phyloP scores from a whole-genome alignment of 805 yeast species.

The Kodamaea kakaduensis region DNA sequence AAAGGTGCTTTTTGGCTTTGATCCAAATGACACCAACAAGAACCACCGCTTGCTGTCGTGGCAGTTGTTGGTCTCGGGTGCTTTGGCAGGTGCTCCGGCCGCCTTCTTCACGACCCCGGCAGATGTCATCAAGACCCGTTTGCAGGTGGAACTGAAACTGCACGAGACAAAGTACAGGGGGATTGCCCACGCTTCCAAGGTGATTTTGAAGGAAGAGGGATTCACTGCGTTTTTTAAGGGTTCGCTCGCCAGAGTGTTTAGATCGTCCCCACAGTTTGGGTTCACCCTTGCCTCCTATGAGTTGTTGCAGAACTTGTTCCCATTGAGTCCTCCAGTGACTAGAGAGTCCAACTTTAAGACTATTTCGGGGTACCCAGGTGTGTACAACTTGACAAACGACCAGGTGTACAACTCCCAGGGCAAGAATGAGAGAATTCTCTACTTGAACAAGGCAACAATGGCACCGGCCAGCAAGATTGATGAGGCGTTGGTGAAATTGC shows the following conservation, averaged over 20 bases:
- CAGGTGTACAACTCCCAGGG: constrained; percentile 41
- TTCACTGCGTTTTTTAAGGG: constrained; percentile 89
- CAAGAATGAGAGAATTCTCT: constrained; percentile 31
- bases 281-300: constrained; percentile 98
- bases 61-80: constrained; percentile 86
- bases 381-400: constrained; percentile 41
- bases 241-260: constrained; percentile 87
- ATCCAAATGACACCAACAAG: constrained; percentile 61
- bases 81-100: constrained; percentile 96
- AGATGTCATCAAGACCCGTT: constrained; percentile 92
- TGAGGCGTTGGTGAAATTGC: constrained; percentile 40
- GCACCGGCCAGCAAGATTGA: constrained; percentile 19
- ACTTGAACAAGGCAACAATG: constrained; percentile 27
- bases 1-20: constrained; percentile 74
- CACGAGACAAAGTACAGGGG: constrained; percentile 79
- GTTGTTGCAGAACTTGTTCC: constrained; percentile 73
- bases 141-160: constrained; percentile 75
- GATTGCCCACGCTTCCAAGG: constrained; percentile 68
- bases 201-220: constrained; percentile 81
- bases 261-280: constrained; percentile 98
- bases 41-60: constrained; percentile 64
- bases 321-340: constrained; percentile 53
- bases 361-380: constrained; percentile 43
- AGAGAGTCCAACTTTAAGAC: constrained; percentile 42
- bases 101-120: constrained; percentile 96